These are phyloP conservation scores for Cladophialophora immunda DNA, from an alignment of 2,329 filamentous ascomycete species.

Conservation along the genomic window DNA sequence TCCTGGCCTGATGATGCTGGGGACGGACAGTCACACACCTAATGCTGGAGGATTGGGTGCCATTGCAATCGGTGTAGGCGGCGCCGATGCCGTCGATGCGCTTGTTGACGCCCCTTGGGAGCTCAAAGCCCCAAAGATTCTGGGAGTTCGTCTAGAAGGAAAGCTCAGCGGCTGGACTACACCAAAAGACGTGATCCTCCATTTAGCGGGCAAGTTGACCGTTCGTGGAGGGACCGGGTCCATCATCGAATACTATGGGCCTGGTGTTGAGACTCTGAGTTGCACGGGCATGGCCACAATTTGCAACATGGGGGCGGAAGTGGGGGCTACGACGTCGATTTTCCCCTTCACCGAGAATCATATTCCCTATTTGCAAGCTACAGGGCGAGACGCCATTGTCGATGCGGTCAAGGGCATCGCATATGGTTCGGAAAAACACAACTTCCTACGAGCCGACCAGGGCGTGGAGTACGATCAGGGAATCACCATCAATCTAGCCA, in stretches of 20 bases:
- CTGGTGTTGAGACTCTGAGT: constrained; percentile 87
- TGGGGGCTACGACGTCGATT: constrained; percentile 92
- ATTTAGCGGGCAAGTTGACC: constrained; percentile 86
- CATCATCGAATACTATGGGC: constrained; percentile 92
- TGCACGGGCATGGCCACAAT: constrained; percentile 93
- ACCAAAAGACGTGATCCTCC: constrained; percentile 94
- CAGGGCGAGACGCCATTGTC: constrained; percentile 77
- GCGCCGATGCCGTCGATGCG: constrained; percentile 95
- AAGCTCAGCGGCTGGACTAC: constrained; percentile 88
- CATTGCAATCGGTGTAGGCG: constrained; percentile 95
- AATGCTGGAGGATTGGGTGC: constrained; percentile 95
- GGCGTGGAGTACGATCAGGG: constrained; percentile 88
- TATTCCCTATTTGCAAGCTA: constrained; percentile 84
- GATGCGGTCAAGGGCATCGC: constrained; percentile 70
- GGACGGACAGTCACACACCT: constrained; percentile 95
- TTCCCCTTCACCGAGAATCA: constrained; percentile 92
- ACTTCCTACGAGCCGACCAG: constrained; percentile 78
- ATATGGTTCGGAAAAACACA: constrained; percentile 64
- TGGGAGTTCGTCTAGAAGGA: constrained; percentile 85
- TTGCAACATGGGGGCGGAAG: constrained; percentile 86
- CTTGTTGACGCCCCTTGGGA: constrained; percentile 98
- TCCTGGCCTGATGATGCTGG: constrained; percentile 98
- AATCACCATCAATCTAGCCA: constrained; percentile 88
- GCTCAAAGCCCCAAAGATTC: constrained; percentile 88
- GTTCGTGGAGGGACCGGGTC: constrained; percentile 93